phyloP scores from a whole-genome alignment of 2,329 filamentous ascomycete species.

The Alternaria ventricosa region DNA sequence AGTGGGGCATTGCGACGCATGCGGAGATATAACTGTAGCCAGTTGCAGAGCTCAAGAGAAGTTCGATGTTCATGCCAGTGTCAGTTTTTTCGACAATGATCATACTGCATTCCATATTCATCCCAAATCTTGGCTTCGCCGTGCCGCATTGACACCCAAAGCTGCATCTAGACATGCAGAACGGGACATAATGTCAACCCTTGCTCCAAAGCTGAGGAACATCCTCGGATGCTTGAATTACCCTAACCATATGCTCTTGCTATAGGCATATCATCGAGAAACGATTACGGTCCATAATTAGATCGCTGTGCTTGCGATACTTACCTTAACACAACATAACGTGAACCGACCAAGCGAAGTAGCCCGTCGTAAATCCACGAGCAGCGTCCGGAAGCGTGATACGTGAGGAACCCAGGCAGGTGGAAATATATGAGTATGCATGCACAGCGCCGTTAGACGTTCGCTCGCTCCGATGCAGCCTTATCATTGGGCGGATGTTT shows the following conservation, averaged over 20 bases:
- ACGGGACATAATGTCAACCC: background rate
- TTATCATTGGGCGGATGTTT: slow-evolving; percentile 38
- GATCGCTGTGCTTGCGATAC: background rate
- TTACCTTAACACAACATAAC: background rate
- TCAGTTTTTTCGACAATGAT: background rate
- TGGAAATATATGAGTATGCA: slow-evolving; percentile 20
- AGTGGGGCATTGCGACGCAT: slow-evolving; percentile 42
- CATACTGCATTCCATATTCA: background rate
- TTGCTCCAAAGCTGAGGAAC: background rate
- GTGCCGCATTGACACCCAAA: background rate
- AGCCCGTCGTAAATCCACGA: background rate
- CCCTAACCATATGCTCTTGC: background rate
- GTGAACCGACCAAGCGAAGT: background rate
- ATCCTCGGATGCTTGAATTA: background rate
- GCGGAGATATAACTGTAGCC: slow-evolving; percentile 31
- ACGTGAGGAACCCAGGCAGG: background rate
- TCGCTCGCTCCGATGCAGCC: background rate
- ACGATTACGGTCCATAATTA: background rate
- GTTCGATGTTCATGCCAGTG: background rate
- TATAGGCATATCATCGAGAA: background rate
- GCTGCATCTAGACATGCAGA: background rate
- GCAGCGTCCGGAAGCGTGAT: background rate
- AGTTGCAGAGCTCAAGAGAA: background rate
- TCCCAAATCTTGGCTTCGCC: background rate
- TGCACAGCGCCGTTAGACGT: slow-evolving; percentile 22